Base-by-base conservation (phyloP, 164 flowering plant genomes). In the Tetrastigma voinierianum region DNA sequence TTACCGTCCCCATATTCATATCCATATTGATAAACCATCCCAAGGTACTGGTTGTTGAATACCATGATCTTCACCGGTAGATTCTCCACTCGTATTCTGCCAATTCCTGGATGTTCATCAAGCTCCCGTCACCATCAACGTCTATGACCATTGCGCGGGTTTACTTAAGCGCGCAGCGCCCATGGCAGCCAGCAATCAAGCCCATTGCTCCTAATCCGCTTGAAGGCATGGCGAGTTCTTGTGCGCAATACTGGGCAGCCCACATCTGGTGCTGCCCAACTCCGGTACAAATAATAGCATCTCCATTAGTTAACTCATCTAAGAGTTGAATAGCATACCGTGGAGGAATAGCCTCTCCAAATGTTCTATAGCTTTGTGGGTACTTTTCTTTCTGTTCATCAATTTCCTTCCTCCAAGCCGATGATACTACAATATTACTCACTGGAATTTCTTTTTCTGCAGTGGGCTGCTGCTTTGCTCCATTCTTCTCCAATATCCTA, bases 251-350 rank as follows among this genome's bases (percentile, higher is more conserved):
- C 60, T 84, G 90, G 15, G 90, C 90, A 69, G 90, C 84, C 90
- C 88, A 86, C 90, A 86, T 86, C 65, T 86, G 90, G 68, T 86
- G 90, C 68, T 86, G 90, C 48, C 90, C 90, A 12, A 86, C 90
- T 24, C 88, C 90, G 17, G 90, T 84, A 58, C 81, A 81, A 32
- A 86, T 67, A 45, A 86, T 75, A 0, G 90, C 90, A 49, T 73
- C 61, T 9, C 90, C 85, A 63, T 73, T 52, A 0, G 87, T 84
- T 51, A 86, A 45, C 44, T 86, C 88, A 56, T 81, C 88, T 53
- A 86, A 79, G 19, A 81, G 54, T 43, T 83, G 72, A 69, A 86
- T 84, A 4, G 87, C 90, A 70, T 79, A 76, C 58, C 84, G 90
- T 18, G 90, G 90, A 61, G 85, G 87, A 71, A 88, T 88, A 2